Evolutionary conservation across 768 basidiomycete species (phyloP), one percentile per base, ranked within the genome.

Genomic region (Lactarius sanguifluus): DNA sequence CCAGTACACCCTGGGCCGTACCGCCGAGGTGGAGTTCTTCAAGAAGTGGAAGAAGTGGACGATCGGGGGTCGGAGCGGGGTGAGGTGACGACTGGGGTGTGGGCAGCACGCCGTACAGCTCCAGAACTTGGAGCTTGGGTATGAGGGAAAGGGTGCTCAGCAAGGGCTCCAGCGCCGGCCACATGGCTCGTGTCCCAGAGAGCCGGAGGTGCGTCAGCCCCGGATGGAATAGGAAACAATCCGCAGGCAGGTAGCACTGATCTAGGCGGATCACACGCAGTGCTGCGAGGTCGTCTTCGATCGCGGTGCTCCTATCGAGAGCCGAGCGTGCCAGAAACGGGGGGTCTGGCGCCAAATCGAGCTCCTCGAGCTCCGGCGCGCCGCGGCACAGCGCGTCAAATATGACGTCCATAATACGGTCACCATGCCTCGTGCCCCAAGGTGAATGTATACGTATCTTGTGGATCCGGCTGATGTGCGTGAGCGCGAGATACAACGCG

Each of bases 371-470:
- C 2, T n/a, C 23, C 7, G 32, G 25, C n/a, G 62, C 62, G 58
- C 66, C 66, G n/a, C 25, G 16, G 30, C 25, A 38, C 28, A 64
- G 34, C 0, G 57, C 15, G 28, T 54, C 36, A 60, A 64, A 67
- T 55, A 67, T 20, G 62, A 67, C 32, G n/a, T 15, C 36, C 34
- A 67, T 30, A 28, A 67, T 45, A 25, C 43, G 62, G 45, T 67
- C 66, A 2, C 62, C 66, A 15, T 67, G 43, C 54, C 34, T 63
- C 25, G 66, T 67, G 52, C 66, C 66, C 66, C 66, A 67, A 56
- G 66, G 66, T 2, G 62, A 55, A 25, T 32, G 66, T 0, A 67
- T 56, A 41, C 20, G 58, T 54, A 67, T 40, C 34, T 59, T 64
- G 52, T 43, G 58, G 34, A 64, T 60, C 5, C 66, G 57, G n/a